Evolutionary conservation across 345 rosid genomes (phyloP), one percentile per base, ranked within the genome.

Genomic region (Psidium friedrichsthalianum): DNA sequence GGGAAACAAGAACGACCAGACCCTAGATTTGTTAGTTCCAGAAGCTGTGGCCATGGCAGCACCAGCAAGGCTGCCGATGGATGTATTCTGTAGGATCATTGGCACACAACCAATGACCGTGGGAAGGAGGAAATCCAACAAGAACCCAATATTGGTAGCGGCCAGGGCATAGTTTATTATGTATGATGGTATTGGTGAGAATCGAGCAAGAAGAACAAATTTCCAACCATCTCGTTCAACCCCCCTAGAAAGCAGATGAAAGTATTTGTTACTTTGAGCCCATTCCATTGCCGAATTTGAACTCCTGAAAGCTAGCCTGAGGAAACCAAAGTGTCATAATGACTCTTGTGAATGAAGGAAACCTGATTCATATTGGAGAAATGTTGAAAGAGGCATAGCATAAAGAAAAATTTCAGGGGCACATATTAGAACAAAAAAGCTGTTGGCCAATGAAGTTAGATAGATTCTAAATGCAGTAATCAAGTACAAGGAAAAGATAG

Each of bases 41-140:
- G 98, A 92, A 18, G 93, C 94, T 29, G 98, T 91, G 83, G 98
- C 92, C 61, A 95, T 95, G 27, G 98, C 98, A 74, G 97, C 97
- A 89, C 98, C 96, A 84, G 99, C 98, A 8, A 97, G 98, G 95
- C 97, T 95, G 6, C 98, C 99, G 0, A 97, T 91, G 56, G 99
- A 97, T 85, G 97, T 94, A 89, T 97, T 97, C 91, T 97, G 99
- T 85, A 97, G 89, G 88, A 97, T 97, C 99, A 95, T 95, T 18
- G 98, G 99, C 86, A 95, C 87, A 88, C 98, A 92, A 27, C 99
- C 98, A 76, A 94, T 84, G 55, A 95, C 90, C 0, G 99, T 95
- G 0, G 99, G 98, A 54, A 97, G 93, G 49, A 97, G 92, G 87
- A 97, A 97, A 90, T 97, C 98, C 85, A 92, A 86, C n/a, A 95